phyloP scores from a whole-genome alignment of 2,329 filamentous ascomycete species.

The Davidsoniella eucalypti region DNA sequence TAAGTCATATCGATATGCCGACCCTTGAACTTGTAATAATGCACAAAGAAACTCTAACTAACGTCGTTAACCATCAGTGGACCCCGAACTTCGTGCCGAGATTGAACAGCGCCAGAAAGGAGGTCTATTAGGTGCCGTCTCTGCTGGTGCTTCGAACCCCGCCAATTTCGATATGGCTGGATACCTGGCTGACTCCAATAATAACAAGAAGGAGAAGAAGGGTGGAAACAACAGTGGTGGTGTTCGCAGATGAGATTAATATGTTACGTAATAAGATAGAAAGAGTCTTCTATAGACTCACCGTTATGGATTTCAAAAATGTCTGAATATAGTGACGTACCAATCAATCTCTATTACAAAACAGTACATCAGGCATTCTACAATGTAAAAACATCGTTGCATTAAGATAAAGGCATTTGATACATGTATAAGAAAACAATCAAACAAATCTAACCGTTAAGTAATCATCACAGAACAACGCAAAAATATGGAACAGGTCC shows the following conservation, averaged over 20 bases:
- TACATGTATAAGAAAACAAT: background rate
- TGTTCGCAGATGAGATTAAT: slow-evolving; percentile 20
- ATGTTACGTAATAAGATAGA: background rate
- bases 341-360: background rate
- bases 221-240: slow-evolving; percentile 21
- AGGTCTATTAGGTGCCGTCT: slow-evolving; percentile 50
- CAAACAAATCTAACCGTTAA: background rate
- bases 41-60: slow-evolving; percentile 9
- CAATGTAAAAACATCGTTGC: background rate
- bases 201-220: slow-evolving; percentile 20
- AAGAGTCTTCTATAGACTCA: background rate
- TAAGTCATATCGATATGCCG: slow-evolving; percentile 31
- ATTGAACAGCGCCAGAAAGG: slow-evolving; percentile 77
- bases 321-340: background rate
- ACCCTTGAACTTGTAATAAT: background rate
- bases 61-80: slow-evolving; percentile 45
- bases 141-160: slow-evolving; percentile 28
- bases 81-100: slow-evolving; percentile 85
- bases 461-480: background rate
- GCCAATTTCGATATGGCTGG: slow-evolving; percentile 44
- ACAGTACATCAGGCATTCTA: background rate
- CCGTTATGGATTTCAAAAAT: background rate
- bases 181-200: slow-evolving; percentile 39
- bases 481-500: background rate
- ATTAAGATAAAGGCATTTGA: background rate